Conservation (phyloP, 805 yeast genomes). For the Cyberlindnera mycetangii region DNA sequence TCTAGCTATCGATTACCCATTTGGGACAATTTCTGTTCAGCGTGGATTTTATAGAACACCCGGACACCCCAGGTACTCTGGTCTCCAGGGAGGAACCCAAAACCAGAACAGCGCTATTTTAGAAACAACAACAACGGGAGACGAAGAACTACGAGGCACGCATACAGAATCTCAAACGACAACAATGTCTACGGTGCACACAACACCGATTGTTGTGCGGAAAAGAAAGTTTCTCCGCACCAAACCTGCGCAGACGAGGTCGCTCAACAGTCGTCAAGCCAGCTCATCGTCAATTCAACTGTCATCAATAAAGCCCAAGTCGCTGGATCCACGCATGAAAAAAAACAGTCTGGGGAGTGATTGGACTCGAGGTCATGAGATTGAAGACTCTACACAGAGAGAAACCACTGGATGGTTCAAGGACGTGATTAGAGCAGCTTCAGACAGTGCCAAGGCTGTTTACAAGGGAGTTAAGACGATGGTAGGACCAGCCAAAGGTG, state of each 20-base stretch:
- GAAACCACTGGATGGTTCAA: conserved; percentile 11
- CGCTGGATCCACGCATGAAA: neutral
- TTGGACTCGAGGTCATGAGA: conserved; percentile 12
- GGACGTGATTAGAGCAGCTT: neutral
- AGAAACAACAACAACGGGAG: neutral
- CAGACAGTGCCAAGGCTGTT: neutral
- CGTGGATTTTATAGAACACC: too few species aligned
- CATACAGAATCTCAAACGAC: neutral
- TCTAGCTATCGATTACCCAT: neutral
- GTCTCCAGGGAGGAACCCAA: neutral
- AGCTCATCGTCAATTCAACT: neutral
- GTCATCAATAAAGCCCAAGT: neutral
- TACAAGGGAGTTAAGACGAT: neutral
- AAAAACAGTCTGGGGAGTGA: conserved; percentile 4
- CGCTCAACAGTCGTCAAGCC: neutral
- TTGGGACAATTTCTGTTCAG: neutral
- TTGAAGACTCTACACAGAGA: conserved; percentile 18
- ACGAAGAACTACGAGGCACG: neutral
- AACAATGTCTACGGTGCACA: conserved; percentile 3
- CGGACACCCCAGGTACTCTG: too few species aligned
- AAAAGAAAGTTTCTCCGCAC: conserved; percentile 6
- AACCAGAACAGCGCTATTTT: neutral
- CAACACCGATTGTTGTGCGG: conserved; percentile 6
- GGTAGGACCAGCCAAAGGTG: neutral
- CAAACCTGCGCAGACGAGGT: neutral